A percentile compares a stretch with the other conserved stretches of the same genome.
phyloP scores from a whole-genome alignment of 2,329 filamentous ascomycete species.

The Chaetomiaceae sp. region DNA sequence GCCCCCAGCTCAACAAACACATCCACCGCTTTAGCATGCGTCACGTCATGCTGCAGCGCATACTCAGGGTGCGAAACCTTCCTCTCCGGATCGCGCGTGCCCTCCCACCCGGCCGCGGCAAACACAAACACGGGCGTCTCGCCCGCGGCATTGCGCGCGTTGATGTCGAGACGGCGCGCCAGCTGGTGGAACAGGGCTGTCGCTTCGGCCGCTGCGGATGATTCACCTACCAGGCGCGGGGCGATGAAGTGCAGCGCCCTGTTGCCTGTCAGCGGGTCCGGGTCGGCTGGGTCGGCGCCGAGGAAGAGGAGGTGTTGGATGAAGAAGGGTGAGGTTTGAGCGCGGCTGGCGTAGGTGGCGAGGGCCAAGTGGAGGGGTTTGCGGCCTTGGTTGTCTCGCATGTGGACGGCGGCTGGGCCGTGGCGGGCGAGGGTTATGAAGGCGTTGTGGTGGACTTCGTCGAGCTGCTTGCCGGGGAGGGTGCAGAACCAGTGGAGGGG shows the following conservation, averaged over 20 bases:
- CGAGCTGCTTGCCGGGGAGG: not conserved
- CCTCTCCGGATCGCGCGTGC: not conserved
- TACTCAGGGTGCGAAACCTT: not conserved
- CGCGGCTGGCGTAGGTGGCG: not conserved
- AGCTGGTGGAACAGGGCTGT: conserved; percentile 1
- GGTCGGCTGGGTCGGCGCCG: not conserved
- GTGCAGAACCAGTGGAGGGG: conserved; percentile 14
- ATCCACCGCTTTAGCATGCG: not conserved
- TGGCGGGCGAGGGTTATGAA: not conserved
- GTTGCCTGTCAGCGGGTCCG: conserved; percentile 1
- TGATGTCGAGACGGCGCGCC: conserved; percentile 1
- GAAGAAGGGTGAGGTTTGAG: not conserved
- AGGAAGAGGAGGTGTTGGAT: conserved; percentile 1
- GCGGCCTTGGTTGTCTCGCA: not conserved
- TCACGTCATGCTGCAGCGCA: not conserved
- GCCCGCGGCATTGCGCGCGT: conserved; percentile 2
- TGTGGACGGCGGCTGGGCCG: not conserved
- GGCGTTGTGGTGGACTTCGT: not conserved
- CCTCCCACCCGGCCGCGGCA: not conserved
- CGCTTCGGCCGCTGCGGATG: not conserved
- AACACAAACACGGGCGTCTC: not conserved
- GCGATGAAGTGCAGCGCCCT: conserved; percentile 1
- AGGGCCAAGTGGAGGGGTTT: conserved; percentile 2
- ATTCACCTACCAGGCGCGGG: not conserved
- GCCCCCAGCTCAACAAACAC: not conserved